Percentiles rank a stretch among this genome's conserved stretches.
Conservation (phyloP, 495 filamentous ascomycete genomes). For the Neurospora sp. region DNA sequence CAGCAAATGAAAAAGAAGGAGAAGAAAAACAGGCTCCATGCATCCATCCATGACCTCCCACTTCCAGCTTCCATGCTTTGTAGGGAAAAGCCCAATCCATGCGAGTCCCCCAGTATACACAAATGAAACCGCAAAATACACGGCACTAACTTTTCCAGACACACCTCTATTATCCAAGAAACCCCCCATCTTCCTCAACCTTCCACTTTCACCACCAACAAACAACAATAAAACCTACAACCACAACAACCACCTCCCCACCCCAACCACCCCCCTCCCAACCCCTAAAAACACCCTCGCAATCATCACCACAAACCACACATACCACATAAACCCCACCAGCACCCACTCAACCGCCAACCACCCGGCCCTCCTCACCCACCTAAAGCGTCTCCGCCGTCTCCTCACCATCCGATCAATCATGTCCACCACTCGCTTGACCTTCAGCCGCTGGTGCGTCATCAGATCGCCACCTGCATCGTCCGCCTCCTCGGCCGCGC, state of each 20-base stretch:
- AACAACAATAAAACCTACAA: slow-evolving; percentile 29
- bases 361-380: slow-evolving; percentile 60
- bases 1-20: not conserved
- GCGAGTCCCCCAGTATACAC: not conserved
- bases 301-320: slow-evolving; percentile 70
- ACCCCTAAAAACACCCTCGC: slow-evolving; percentile 51
- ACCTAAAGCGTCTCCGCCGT: slow-evolving; percentile 59
- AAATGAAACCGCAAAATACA: not conserved
- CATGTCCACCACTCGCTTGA: slow-evolving; percentile 67
- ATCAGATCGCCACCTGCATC: slow-evolving; percentile 62
- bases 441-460: slow-evolving; percentile 59
- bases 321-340: slow-evolving; percentile 73
- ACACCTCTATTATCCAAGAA: not conserved
- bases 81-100: not conserved
- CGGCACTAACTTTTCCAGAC: not conserved
- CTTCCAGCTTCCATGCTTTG: not conserved
- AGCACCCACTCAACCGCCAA: slow-evolving; percentile 69
- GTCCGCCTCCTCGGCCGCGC: slow-evolving; percentile 66
- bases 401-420: slow-evolving; percentile 63
- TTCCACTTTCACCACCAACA: not conserved
- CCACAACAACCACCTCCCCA: slow-evolving; percentile 72
- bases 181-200: not conserved
- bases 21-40: not conserved
- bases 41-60: not conserved
- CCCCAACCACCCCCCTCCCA: slow-evolving; percentile 45